A percentile compares a stretch with the other conserved stretches of the same genome.
Conservation (phyloP, 2,329 filamentous ascomycete genomes). For the Anthostomella pinea region DNA sequence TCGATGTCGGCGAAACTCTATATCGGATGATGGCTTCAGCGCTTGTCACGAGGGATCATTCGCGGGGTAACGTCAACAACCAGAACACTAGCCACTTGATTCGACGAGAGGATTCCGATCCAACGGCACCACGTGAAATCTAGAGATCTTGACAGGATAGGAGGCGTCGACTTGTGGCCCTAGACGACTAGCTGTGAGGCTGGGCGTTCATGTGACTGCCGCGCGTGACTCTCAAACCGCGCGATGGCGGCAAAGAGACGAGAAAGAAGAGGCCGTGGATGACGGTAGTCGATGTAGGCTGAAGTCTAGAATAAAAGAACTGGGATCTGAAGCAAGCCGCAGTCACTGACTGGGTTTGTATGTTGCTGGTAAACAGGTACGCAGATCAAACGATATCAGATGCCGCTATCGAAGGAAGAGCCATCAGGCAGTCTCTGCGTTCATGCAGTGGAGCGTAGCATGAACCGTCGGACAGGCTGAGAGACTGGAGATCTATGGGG, state of each 20-base stretch:
- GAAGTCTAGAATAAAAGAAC: background rate
- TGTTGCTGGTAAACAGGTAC: slow-evolving; percentile 20
- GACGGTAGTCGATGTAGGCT: no score
- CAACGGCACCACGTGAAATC: background rate
- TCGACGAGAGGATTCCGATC: background rate
- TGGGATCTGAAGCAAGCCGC: slow-evolving; percentile 5
- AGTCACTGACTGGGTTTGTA: slow-evolving; percentile 1
- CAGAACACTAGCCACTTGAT: slow-evolving; percentile 4
- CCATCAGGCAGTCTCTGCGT: slow-evolving; percentile 13
- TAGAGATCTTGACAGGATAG: no score
- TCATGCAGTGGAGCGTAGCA: slow-evolving; percentile 21
- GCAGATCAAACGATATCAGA: slow-evolving; percentile 25
- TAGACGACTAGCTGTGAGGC: no score
- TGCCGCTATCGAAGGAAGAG: slow-evolving; percentile 14
- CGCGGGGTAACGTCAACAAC: slow-evolving; percentile 7
- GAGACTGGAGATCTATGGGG: no score
- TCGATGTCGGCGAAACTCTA: slow-evolving; percentile 10
- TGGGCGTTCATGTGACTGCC: no score
- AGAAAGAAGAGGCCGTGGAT: no score
- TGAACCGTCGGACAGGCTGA: slow-evolving; percentile 17
- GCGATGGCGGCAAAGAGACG: no score
- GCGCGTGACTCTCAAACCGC: no score
- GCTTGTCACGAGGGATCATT: slow-evolving; percentile 19
- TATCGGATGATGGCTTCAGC: slow-evolving; percentile 10
- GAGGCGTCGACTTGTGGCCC: no score